phyloP scores from a whole-genome alignment of 495 filamentous ascomycete species.

The Penicillium samsonianum region DNA sequence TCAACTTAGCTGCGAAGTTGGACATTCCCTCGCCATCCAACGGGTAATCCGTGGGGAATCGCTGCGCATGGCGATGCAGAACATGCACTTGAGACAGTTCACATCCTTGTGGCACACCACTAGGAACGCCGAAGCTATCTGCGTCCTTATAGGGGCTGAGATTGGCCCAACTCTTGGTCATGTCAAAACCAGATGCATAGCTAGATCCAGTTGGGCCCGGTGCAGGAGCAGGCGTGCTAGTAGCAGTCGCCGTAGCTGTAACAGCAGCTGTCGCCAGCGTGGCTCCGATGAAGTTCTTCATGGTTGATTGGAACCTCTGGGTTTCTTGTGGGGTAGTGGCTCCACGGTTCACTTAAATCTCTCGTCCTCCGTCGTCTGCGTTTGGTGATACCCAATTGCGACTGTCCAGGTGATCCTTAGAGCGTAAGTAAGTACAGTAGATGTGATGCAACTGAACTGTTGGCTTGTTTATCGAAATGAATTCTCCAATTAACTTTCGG shows the following conservation, averaged over 20 bases:
- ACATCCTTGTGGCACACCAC: constrained; percentile 53
- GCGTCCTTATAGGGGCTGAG: constrained; percentile 52
- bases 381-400: not conserved
- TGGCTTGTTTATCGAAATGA: not conserved
- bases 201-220: constrained; percentile 30
- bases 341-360: not conserved
- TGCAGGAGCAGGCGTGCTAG: constrained; percentile 14
- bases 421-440: not conserved
- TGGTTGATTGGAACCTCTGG: constrained; percentile 1
- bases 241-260: constrained; percentile 14
- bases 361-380: not conserved
- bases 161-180: constrained; percentile 46
- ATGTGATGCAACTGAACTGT: not conserved
- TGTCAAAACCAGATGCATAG: constrained; percentile 38
- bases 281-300: constrained; percentile 17
- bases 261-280: constrained; percentile 11
- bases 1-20: constrained; percentile 47
- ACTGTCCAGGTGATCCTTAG: not conserved
- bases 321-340: constrained; percentile 1
- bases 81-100: constrained; percentile 53
- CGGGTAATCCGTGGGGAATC: constrained; percentile 43
- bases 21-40: constrained; percentile 50
- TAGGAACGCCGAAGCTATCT: constrained; percentile 41
- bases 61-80: constrained; percentile 55
- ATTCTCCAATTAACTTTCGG: constrained; percentile 6